phyloP scores from a whole-genome alignment of 148 eudicot species.

The Salicornia ramosissima region DNA sequence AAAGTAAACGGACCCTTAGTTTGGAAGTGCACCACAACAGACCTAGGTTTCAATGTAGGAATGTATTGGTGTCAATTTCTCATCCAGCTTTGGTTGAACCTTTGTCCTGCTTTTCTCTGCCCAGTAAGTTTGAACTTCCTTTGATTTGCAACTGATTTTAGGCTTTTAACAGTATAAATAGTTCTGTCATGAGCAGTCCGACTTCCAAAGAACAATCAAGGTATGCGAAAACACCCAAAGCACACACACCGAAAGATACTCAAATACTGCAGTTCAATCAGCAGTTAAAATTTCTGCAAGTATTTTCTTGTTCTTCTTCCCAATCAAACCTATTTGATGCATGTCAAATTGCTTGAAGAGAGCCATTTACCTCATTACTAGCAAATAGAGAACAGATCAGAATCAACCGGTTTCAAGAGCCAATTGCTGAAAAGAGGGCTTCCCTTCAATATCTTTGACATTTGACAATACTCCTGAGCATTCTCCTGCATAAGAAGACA shows the following conservation, averaged over 20 bases:
- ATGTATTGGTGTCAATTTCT: too few relatives aligned
- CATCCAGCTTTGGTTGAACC: too few relatives aligned
- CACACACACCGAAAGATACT: neutral
- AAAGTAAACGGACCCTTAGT: too few relatives aligned
- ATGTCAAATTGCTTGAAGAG: neutral
- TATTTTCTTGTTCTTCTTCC: neutral
- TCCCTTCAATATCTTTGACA: slow-evolving; percentile 58
- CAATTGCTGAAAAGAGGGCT: slow-evolving; percentile 59
- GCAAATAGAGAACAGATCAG: slow-evolving; percentile 44
- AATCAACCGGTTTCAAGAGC: slow-evolving; percentile 62
- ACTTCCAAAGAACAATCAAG: neutral
- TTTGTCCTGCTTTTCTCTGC: neutral
- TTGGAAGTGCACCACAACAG: too few relatives aligned
- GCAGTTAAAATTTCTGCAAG: neutral
- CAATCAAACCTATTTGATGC: neutral
- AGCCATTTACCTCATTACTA: slow-evolving; percentile 20
- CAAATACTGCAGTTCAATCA: neutral
- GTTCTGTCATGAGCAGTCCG: neutral
- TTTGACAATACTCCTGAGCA: slow-evolving; percentile 48
- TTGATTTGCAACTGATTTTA: neutral
- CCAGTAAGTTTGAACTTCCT: neutral
- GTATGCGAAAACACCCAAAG: neutral
- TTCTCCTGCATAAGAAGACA: slow-evolving; percentile 44
- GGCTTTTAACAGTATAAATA: neutral
- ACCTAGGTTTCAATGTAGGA: too few relatives aligned